Evolutionary conservation across 2,329 filamentous ascomycete genomes (phyloP).

Genomic region (Trichoderma harzianum): DNA sequence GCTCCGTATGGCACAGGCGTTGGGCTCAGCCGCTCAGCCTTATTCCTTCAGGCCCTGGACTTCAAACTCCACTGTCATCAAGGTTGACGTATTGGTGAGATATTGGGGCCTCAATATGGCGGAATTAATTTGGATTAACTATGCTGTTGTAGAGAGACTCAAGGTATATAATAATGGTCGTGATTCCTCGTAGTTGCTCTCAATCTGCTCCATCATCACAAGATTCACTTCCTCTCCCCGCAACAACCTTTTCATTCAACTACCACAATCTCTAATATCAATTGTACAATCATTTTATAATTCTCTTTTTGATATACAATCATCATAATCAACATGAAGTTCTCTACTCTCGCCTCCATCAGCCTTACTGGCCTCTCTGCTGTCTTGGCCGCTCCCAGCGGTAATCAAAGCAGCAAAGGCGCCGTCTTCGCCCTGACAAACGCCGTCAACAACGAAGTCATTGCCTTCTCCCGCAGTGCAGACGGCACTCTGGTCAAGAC

Average conservation of each 20-base stretch:
- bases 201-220: neutral
- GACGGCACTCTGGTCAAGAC: conserved; percentile 19
- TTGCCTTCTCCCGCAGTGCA: conserved; percentile 21
- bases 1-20: neutral
- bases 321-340: neutral
- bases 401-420: conserved; percentile 11
- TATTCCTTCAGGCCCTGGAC: neutral
- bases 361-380: conserved; percentile 3
- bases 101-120: neutral
- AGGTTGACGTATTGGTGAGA: neutral
- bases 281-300: neutral
- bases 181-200: neutral
- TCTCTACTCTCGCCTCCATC: conserved; percentile 13
- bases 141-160: neutral
- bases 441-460: conserved; percentile 20
- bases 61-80: neutral
- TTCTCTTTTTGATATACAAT: neutral
- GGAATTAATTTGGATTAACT: neutral
- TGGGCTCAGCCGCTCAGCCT: conserved; percentile 6
- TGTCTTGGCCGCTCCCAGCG: neutral
- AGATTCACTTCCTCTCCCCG: neutral
- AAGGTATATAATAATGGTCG: neutral
- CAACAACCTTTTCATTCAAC: neutral
- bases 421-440: conserved; percentile 25
- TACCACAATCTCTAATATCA: neutral